Conservation (phyloP, 75 land plant genomes). For the Sequoiadendron giganteum region DNA sequence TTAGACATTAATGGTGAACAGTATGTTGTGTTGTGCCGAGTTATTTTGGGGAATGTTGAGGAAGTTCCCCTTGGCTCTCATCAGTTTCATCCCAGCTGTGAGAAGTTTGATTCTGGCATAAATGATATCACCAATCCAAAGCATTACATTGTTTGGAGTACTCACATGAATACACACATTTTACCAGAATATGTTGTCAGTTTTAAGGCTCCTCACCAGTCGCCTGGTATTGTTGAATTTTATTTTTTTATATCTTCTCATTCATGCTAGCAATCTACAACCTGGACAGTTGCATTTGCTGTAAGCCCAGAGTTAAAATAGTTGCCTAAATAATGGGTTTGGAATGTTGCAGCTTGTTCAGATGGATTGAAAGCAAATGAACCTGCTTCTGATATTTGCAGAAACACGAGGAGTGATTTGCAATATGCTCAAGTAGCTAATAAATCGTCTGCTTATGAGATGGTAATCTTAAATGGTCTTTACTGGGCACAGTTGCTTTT, state of each 20-base stretch:
- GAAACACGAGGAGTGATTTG: not conserved
- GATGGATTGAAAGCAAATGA: not conserved
- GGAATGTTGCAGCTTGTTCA: not conserved
- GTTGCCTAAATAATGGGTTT: not conserved
- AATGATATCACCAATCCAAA: constrained; percentile 48
- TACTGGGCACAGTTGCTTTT: not conserved
- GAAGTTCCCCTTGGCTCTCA: constrained; percentile 35
- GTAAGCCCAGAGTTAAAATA: not conserved
- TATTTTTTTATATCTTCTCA: not conserved
- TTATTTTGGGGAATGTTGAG: constrained; percentile 72
- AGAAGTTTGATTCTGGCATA: constrained; percentile 49
- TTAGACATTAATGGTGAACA: constrained; percentile 69
- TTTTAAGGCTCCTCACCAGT: constrained; percentile 31
- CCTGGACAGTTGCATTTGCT: not conserved
- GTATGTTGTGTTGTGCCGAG: constrained; percentile 59
- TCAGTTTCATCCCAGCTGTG: constrained; percentile 54
- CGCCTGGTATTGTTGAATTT: not conserved
- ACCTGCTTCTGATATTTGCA: not conserved
- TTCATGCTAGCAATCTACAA: not conserved
- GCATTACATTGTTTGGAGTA: constrained; percentile 49
- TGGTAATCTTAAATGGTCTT: not conserved
- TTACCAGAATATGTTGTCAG: constrained; percentile 49
- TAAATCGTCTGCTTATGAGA: not conserved
- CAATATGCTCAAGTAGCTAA: not conserved
- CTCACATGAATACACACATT: constrained; percentile 60